These are phyloP conservation scores for Leccinum subtestaceum DNA, from an alignment of 768 basidiomycete species.

Conservation along the genomic window DNA sequence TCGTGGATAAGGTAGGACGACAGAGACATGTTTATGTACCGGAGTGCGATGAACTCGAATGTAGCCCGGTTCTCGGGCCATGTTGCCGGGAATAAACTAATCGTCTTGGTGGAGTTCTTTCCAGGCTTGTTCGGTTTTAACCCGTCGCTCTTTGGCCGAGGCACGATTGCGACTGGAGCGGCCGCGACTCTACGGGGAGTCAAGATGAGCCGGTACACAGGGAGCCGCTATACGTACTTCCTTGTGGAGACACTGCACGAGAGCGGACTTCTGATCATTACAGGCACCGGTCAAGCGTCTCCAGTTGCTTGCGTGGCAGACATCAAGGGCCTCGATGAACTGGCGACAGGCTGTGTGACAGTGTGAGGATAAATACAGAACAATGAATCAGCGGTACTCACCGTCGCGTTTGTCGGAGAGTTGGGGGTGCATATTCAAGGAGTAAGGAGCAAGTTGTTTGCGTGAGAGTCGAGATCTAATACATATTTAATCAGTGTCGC, in stretches of 20 bases:
- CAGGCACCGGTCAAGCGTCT: slow-evolving; percentile 66
- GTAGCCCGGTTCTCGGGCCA: neutral
- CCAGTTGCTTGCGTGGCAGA: slow-evolving; percentile 65
- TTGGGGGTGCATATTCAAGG: slow-evolving; percentile 60
- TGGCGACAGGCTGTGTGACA: slow-evolving; percentile 60
- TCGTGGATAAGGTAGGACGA: neutral
- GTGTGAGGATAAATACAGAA: slow-evolving; percentile 4
- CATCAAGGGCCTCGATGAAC: slow-evolving; percentile 72
- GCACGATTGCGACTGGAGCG: slow-evolving; percentile 61
- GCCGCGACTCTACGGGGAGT: slow-evolving; percentile 48
- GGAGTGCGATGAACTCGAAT: neutral
- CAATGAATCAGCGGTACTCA: slow-evolving; percentile 21
- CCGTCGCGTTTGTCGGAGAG: slow-evolving; percentile 64
- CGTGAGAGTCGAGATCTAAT: neutral
- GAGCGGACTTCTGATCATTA: slow-evolving; percentile 62
- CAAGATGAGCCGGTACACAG: neutral
- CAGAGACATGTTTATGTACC: neutral
- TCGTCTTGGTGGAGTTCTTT: slow-evolving; percentile 58
- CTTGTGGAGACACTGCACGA: slow-evolving; percentile 67
- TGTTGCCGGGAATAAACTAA: slow-evolving; percentile 7
- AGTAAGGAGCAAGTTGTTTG: neutral
- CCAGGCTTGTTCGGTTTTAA: slow-evolving; percentile 57
- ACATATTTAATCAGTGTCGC: slow-evolving; percentile 4
- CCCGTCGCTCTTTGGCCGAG: slow-evolving; percentile 52
- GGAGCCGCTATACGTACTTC: slow-evolving; percentile 49